Percentiles rank a stretch among this genome's conserved stretches.
Conservation (phyloP, 768 basidiomycete genomes). For the Boletus subparvulus region DNA sequence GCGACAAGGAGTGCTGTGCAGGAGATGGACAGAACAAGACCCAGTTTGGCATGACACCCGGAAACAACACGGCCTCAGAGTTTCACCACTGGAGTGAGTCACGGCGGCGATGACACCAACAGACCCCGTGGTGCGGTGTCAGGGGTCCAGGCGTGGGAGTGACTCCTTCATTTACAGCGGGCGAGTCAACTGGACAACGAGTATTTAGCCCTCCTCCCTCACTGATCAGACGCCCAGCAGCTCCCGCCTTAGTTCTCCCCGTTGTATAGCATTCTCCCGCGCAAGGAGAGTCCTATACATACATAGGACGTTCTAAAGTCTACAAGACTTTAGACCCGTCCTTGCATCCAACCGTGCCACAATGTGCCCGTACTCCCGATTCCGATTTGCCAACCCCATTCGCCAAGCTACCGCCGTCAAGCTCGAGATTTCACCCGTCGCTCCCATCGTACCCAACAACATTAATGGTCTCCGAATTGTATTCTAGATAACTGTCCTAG, state of each 20-base stretch:
- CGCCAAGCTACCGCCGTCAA: slow-evolving; percentile 15
- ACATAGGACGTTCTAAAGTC: slow-evolving; percentile 44
- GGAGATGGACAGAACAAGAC: too few relatives aligned
- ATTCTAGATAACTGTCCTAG: slow-evolving; percentile 36
- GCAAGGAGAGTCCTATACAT: slow-evolving; percentile 21
- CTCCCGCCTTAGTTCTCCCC: background rate
- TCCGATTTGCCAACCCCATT: slow-evolving; percentile 27
- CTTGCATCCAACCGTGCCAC: slow-evolving; percentile 27
- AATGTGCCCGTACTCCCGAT: slow-evolving; percentile 40
- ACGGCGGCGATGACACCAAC: background rate
- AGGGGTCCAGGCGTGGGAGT: slow-evolving; percentile 26
- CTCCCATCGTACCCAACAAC: slow-evolving; percentile 17
- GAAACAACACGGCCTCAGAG: too few relatives aligned
- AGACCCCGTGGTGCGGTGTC: slow-evolving; percentile 29
- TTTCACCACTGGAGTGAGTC: background rate
- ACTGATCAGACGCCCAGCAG: slow-evolving; percentile 3
- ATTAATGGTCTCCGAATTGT: slow-evolving; percentile 36
- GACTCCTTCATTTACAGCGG: slow-evolving; percentile 36
- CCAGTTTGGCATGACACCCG: too few relatives aligned
- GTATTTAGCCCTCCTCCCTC: slow-evolving; percentile 19
- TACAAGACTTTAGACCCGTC: slow-evolving; percentile 36
- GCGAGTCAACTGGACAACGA: slow-evolving; percentile 22
- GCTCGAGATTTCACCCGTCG: slow-evolving; percentile 14
- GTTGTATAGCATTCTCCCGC: slow-evolving; percentile 25
- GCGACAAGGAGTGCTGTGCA: too few relatives aligned